Evolutionary conservation across 83 land plant genomes (phyloP).

Genomic region (Picea engelmannii): DNA sequence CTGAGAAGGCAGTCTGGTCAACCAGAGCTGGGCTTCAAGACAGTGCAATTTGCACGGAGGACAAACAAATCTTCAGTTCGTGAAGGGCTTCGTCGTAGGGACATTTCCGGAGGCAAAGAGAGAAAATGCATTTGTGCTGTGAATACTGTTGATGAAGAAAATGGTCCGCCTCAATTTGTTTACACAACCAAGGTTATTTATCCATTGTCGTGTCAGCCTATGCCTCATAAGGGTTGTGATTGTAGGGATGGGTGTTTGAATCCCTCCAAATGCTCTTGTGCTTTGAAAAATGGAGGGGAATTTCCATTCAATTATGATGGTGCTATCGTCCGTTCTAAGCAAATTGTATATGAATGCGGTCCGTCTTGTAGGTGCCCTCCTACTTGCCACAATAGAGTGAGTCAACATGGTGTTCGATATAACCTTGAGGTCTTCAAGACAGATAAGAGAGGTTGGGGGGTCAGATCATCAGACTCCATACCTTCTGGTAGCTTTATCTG

Average conservation of each 20-base stretch:
- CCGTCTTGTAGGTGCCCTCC: conserved; percentile 21
- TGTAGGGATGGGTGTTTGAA: conserved; percentile 20
- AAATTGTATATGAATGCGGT: conserved; percentile 42
- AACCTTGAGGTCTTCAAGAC: conserved; percentile 46
- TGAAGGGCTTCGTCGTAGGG: conserved; percentile 35
- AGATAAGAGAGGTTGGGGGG: conserved; percentile 46
- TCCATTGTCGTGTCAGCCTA: conserved; percentile 31
- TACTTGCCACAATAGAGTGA: conserved; percentile 33
- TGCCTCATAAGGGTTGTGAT: conserved; percentile 39
- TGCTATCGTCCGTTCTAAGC: conserved; percentile 19
- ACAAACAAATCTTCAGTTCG: conserved; percentile 23
- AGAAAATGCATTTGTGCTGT: conserved; percentile 64
- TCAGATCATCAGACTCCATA: conserved; percentile 43
- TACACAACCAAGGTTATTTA: conserved; percentile 61
- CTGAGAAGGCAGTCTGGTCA: conserved; percentile 67
- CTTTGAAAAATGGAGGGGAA: conserved; percentile 18
- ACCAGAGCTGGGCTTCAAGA: conserved; percentile 44
- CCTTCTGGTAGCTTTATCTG: conserved; percentile 41
- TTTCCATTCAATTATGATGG: conserved; percentile 31
- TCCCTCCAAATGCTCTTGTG: conserved; percentile 18
- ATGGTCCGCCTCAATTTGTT: conserved; percentile 44
- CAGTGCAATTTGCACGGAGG: conserved; percentile 34
- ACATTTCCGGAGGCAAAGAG: conserved; percentile 77
- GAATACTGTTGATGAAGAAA: conserved; percentile 55
- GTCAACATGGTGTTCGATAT: conserved; percentile 25